Base-by-base conservation (phyloP, 768 basidiomycete species). In the Suillus hirtellus region DNA sequence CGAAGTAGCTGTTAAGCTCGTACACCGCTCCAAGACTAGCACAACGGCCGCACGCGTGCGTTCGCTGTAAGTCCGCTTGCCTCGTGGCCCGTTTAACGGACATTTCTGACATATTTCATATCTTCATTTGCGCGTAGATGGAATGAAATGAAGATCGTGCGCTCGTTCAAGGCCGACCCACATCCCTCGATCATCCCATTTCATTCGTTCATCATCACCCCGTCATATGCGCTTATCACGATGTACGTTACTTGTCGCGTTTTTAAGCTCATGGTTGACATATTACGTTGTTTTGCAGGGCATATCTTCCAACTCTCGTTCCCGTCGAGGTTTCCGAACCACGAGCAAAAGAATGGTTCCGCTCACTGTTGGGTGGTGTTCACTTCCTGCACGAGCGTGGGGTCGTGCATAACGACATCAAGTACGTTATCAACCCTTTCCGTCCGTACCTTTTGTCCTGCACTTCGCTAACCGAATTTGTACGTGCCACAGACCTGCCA, bases 101-200 rank as follows among this genome's bases (percentile, higher is more conserved):
- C 15, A 59, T 61, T 44, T 58, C 27, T 58, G 24, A 42, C 17
- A 40, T 24, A 56, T 40, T 3, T 24, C 24, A 24, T 24, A 21
- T 21, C 4, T 37, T 56, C 1, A 14, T 64, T 19, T 27, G 15
- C 24, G 46, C 0, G 40, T n/a, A 94, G 92, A 79, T 95, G 95
- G 95, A 96, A 95, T 72, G 95, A 98, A 80, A 96, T 96, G 95
- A 96, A 96, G 83, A 90, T 96, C 69, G 88, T 98, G 64, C 84
- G 92, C 68, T 80, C 87, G 12, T 87, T 98, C 75, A 91, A 90
- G 78, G 78, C 86, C 52, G 89, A 94, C 69, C 87, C 89, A 10
- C 96, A 98, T 72, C 95, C 95, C 0, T 92, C 92, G 65, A 90
- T 99, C 76, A 91, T 99, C 65, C 86, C 87, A 12, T 98, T 99